These are phyloP conservation scores for Aspergillus japonicus DNA, from an alignment of 2,329 filamentous ascomycete genomes.

Conservation along the genomic window DNA sequence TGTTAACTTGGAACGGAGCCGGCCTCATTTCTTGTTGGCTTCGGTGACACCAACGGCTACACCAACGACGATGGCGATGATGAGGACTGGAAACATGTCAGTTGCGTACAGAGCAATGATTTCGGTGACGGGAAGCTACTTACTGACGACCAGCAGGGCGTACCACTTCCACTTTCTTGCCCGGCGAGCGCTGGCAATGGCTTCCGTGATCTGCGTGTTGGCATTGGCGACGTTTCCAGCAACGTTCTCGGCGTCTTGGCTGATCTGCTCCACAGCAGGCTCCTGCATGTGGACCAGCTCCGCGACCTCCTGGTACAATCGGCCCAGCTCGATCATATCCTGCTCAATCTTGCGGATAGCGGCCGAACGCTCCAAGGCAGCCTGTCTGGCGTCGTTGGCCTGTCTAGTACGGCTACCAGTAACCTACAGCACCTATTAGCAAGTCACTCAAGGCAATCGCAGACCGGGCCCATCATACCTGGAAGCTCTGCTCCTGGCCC, in stretches of 20 bases:
- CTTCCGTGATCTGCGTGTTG: slow-evolving; percentile 78
- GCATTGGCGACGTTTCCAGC: slow-evolving; percentile 80
- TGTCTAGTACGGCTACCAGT: slow-evolving; percentile 60
- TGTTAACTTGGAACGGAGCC: not conserved
- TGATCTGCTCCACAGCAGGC: slow-evolving; percentile 73
- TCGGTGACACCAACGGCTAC: slow-evolving; percentile 50
- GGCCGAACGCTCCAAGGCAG: slow-evolving; percentile 76
- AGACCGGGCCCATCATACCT: slow-evolving; percentile 56
- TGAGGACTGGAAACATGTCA: slow-evolving; percentile 45
- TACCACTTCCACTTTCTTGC: slow-evolving; percentile 96
- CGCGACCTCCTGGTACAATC: slow-evolving; percentile 89
- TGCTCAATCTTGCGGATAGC: slow-evolving; percentile 90
- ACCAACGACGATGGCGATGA: slow-evolving; percentile 54
- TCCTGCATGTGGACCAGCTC: slow-evolving; percentile 84
- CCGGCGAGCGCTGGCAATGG: slow-evolving; percentile 75
- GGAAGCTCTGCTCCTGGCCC: slow-evolving; percentile 73
- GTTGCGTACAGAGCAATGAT: not conserved
- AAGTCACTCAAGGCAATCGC: not conserved
- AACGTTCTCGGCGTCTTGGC: slow-evolving; percentile 82
- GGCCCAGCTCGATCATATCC: slow-evolving; percentile 81
- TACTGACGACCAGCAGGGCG: slow-evolving; percentile 72
- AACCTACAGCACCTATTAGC: slow-evolving; percentile 23
- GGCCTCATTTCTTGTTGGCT: slow-evolving; percentile 20
- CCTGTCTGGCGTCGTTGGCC: slow-evolving; percentile 75
- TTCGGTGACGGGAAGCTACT: slow-evolving; percentile 33